Percentiles rank a stretch among this genome's conserved stretches.
phyloP scores from a whole-genome alignment of 768 basidiomycete species.

The Xerocomellus amylosporus region DNA sequence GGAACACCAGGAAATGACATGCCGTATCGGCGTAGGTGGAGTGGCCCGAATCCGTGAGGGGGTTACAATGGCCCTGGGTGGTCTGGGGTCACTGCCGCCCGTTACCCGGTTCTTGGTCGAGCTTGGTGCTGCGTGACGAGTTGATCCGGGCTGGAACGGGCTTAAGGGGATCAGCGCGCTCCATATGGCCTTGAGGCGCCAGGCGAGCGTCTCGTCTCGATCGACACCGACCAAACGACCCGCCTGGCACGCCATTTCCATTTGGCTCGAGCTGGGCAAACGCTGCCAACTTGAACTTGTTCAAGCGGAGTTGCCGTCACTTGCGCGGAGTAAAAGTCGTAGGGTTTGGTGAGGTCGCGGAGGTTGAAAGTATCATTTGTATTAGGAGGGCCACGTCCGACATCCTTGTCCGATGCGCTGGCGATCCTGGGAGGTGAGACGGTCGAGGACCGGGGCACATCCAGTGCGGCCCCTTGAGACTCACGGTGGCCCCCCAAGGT shows the following conservation, averaged over 20 bases:
- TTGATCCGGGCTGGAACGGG: not conserved
- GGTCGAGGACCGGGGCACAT: constrained; percentile 44
- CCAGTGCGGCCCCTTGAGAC: constrained; percentile 49
- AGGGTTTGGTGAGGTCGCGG: constrained; percentile 15
- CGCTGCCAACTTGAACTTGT: not conserved
- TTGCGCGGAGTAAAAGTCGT: constrained; percentile 11
- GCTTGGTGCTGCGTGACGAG: not conserved
- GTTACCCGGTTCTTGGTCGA: not conserved
- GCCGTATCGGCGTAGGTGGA: constrained; percentile 9
- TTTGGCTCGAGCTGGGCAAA: too few species aligned
- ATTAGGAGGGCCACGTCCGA: constrained; percentile 37
- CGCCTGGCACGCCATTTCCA: too few species aligned
- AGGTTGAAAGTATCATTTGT: constrained; percentile 18
- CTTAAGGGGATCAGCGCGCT: not conserved
- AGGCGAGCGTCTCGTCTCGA: not conserved
- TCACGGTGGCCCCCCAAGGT: constrained; percentile 64
- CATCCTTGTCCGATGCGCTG: constrained; percentile 51
- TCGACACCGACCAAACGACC: too few species aligned
- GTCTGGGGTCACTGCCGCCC: not conserved
- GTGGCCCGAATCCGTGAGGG: not conserved
- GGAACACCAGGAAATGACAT: constrained; percentile 10
- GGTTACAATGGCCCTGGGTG: not conserved
- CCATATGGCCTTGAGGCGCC: not conserved
- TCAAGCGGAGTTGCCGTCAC: not conserved
- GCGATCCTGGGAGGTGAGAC: constrained; percentile 47